These are phyloP conservation scores for Acanthamoeba culbertsoni DNA, from an alignment of 208 protist genomes.

Conservation along the genomic window DNA sequence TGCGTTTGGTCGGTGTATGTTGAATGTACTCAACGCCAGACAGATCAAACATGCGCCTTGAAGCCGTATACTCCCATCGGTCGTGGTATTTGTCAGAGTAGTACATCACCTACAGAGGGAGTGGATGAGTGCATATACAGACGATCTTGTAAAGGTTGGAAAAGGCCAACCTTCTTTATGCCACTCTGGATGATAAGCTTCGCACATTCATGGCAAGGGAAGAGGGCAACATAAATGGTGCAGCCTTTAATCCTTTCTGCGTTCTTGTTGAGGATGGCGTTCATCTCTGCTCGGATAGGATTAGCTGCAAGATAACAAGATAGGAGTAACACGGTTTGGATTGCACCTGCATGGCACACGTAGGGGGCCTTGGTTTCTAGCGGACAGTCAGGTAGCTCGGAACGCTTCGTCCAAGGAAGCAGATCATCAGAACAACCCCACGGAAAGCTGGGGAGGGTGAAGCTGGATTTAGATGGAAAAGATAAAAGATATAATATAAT, in stretches of 20 bases:
- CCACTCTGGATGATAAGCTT: conserved; percentile 86
- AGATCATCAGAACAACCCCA: conserved; percentile 79
- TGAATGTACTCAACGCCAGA: conserved; percentile 8
- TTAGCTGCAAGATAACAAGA: neutral
- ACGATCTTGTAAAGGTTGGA: neutral
- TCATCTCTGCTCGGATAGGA: conserved; percentile 70
- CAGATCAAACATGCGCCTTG: conserved; percentile 42
- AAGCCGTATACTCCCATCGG: conserved; percentile 17
- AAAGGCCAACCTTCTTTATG: conserved; percentile 72
- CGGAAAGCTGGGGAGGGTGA: conserved; percentile 69
- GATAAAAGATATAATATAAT: neutral
- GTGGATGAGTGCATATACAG: neutral
- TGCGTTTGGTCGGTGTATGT: neutral
- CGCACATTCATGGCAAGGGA: conserved; percentile 85
- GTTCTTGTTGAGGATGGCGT: conserved; percentile 84
- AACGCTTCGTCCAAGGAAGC: conserved; percentile 78
- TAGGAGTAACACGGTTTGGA: neutral
- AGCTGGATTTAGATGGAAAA: neutral
- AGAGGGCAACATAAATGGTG: conserved; percentile 81
- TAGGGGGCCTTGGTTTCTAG: conserved; percentile 83
- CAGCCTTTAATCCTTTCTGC: conserved; percentile 63
- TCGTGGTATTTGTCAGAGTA: conserved; percentile 62
- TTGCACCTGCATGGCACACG: conserved; percentile 79
- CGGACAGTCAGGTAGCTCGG: neutral
- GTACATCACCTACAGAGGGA: neutral